phyloP scores from a whole-genome alignment of 352 stramenopile species.

The Globisporangium apiculatum region DNA sequence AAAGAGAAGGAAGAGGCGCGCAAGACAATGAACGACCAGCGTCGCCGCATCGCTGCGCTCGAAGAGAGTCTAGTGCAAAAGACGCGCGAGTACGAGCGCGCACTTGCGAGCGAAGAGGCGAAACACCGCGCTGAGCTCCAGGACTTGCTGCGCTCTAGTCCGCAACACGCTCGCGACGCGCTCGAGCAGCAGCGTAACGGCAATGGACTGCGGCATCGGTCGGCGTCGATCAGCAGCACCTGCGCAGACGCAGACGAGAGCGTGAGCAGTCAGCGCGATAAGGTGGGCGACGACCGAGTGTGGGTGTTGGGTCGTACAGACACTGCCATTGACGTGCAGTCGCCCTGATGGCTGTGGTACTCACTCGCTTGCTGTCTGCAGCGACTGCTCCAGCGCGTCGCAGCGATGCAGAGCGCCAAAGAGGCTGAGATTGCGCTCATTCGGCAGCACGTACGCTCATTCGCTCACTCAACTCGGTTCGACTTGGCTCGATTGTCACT shows the following conservation, averaged over 20 bases:
- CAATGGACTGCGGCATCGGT: conserved; percentile 8
- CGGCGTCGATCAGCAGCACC: conserved; percentile 7
- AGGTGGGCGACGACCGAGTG: conserved; percentile 20
- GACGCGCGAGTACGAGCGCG: conserved; percentile 50
- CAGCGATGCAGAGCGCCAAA: conserved; percentile 49
- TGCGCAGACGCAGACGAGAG: conserved; percentile 2
- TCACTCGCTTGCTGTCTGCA: conserved; percentile 7
- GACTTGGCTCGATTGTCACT: no score
- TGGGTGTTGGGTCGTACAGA: background rate
- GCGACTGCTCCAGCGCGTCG: conserved; percentile 40
- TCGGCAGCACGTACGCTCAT: conserved; percentile 37
- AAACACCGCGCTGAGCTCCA: conserved; percentile 51
- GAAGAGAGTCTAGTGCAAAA: conserved; percentile 51
- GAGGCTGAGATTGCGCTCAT: conserved; percentile 67
- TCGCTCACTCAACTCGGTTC: background rate
- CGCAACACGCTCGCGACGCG: no score
- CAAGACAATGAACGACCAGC: conserved; percentile 46
- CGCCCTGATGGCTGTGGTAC: background rate
- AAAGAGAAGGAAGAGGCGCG: conserved; percentile 66
- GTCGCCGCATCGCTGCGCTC: conserved; percentile 32
- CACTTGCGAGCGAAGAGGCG: conserved; percentile 33
- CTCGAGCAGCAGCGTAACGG: conserved; percentile 13
- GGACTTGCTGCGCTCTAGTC: conserved; percentile 22
- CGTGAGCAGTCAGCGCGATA: conserved; percentile 18
- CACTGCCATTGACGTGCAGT: background rate